These are phyloP conservation scores for Mucor racemosus DNA, from an alignment of 371 early-diverging fungal genomes.

Conservation along the genomic window DNA sequence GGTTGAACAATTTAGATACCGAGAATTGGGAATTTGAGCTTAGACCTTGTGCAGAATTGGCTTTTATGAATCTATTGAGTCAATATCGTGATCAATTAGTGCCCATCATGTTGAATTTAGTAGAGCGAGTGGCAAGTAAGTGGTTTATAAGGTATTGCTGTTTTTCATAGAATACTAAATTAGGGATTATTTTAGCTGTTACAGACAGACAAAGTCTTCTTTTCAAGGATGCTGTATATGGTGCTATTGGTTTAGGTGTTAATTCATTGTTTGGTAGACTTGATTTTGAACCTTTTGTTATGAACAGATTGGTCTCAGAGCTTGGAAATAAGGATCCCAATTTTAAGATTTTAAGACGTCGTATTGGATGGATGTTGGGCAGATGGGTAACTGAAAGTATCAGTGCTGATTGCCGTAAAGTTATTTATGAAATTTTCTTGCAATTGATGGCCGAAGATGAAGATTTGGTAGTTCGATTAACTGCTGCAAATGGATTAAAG, in stretches of 20 bases:
- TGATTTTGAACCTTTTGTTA: slow-evolving; percentile 84
- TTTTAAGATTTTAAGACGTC: slow-evolving; percentile 68
- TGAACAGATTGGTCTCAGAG: slow-evolving; percentile 61
- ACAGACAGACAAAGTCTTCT: slow-evolving; percentile 60
- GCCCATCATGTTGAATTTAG: slow-evolving; percentile 68
- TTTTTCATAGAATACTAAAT: not conserved
- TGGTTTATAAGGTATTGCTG: not conserved
- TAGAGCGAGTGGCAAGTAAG: slow-evolving; percentile 67
- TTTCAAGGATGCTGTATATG: slow-evolving; percentile 84
- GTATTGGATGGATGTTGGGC: slow-evolving; percentile 86
- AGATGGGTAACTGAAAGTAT: slow-evolving; percentile 86
- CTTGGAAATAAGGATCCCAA: slow-evolving; percentile 52
- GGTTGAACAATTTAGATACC: slow-evolving; percentile 78
- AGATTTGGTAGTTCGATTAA: slow-evolving; percentile 83
- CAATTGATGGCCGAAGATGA: slow-evolving; percentile 70
- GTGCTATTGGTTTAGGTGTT: slow-evolving; percentile 81
- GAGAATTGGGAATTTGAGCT: slow-evolving; percentile 89
- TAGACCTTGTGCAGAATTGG: slow-evolving; percentile 83
- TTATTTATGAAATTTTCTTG: slow-evolving; percentile 72
- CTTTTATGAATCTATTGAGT: slow-evolving; percentile 78
- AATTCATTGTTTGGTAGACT: slow-evolving; percentile 82
- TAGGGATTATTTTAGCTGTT: slow-evolving; percentile 23
- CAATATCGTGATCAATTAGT: slow-evolving; percentile 65
- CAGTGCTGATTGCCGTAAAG: slow-evolving; percentile 64
- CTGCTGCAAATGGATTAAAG: slow-evolving; percentile 74